Conservation (phyloP, 306 rosid genomes). For the Bauhinia variegata region DNA sequence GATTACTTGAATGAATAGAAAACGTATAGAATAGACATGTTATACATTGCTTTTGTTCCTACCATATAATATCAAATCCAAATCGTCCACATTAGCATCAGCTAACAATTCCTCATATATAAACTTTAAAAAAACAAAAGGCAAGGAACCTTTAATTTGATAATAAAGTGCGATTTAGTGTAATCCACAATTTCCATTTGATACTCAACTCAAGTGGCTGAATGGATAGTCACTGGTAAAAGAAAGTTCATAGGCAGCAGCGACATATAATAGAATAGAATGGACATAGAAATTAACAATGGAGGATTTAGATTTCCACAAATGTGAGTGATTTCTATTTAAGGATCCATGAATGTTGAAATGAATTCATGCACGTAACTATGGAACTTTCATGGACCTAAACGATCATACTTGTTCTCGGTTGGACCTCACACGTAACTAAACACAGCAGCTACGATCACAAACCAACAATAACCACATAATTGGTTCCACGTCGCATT, state of each 20-base stretch:
- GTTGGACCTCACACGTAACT: conserved; percentile 13
- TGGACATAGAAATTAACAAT: no score
- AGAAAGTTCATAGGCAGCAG: not conserved
- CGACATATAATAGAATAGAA: no score
- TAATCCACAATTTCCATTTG: conserved; percentile 21
- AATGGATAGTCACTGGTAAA: conserved; percentile 1
- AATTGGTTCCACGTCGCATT: conserved; percentile 44
- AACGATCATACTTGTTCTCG: conserved; percentile 21
- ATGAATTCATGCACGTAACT: conserved; percentile 6
- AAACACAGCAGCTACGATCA: conserved; percentile 22
- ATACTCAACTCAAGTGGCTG: not conserved
- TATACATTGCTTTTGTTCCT: no score
- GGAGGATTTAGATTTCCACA: conserved; percentile 3
- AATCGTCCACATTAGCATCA: no score
- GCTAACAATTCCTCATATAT: no score
- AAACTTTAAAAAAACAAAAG: no score
- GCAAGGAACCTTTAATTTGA: no score
- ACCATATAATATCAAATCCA: no score
- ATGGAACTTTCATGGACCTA: no score
- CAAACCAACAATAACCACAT: conserved; percentile 34
- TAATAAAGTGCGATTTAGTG: conserved; percentile 7
- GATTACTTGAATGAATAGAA: no score
- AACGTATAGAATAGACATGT: no score
- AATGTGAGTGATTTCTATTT: conserved; percentile 14
- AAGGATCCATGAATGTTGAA: conserved; percentile 4